Base-by-base conservation (phyloP, 176 grass and related monocot species). In the Pontederia paniculata region DNA sequence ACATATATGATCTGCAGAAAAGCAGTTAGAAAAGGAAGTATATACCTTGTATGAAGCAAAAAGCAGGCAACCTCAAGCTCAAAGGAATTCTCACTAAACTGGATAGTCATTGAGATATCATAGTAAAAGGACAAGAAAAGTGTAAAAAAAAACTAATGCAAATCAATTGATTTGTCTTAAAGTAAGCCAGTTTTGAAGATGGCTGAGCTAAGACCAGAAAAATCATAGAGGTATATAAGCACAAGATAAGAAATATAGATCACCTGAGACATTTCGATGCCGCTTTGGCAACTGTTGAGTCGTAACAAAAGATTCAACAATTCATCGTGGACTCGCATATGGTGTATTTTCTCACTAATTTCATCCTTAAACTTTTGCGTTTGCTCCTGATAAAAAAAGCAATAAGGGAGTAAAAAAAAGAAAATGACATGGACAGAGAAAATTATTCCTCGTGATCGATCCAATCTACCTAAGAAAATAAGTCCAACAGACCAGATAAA, bases 41-140 rank as follows among this genome's bases (percentile, higher is more conserved):
- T 43, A 66, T 7, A 21, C 8, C 21, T 11, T 21, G 17, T 4
- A 61, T 43, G 11, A 53, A 2, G 15, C 4, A 43, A 7, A 28
- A 10, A 44, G 44, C 16, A 50, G 18, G 76, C 61, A 66, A 97
- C 91, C 91, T 97, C 86, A 28, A 84, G 77, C 74, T 87, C 86
- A 78, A 86, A 97, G 58, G 86, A 84, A 60, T 81, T 97, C 59
- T 97, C 91, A 60, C 91, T 81, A 71, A 97, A 81, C 48, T 97
- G 80, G 8, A 58, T 59, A 56, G 82, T 90, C 21, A 97, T 54
- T 73, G 86, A 57, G 19, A 48, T 12, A 45, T 56, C 45, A 12
- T 23, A 57, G 10, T n/a, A 23, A 44, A 17, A 64, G 19, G 28
- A 37, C 7, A 37, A 5, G 23, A 60, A 41, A n/a, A 52, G 21